Percentiles rank a stretch among this genome's conserved stretches.
Evolutionary conservation across 2,329 filamentous ascomycete genomes (phyloP).

Genomic region (Chaetomium olivaceum): DNA sequence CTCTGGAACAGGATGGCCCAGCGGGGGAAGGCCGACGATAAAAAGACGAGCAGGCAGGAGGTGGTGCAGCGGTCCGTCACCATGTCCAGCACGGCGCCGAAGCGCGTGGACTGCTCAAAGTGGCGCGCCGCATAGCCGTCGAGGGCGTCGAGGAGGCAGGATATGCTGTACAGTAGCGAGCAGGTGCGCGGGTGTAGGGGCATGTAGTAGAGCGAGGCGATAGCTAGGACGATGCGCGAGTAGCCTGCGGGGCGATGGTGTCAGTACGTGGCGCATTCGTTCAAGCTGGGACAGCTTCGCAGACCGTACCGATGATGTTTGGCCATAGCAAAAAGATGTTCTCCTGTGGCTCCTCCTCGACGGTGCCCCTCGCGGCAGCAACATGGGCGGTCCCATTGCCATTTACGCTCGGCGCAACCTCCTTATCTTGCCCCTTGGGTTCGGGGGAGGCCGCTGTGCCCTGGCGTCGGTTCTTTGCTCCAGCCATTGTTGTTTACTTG

Average conservation of each 20-base stretch:
- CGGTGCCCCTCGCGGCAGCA: constrained; percentile 38
- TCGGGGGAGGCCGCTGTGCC: constrained; percentile 21
- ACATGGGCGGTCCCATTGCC: constrained; percentile 45
- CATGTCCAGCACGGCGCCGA: constrained; percentile 97
- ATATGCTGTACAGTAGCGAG: constrained; percentile 86
- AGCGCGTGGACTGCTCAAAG: constrained; percentile 90
- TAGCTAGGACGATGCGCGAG: constrained; percentile 73
- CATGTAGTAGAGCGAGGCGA: constrained; percentile 98
- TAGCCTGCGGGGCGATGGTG: constrained; percentile 58
- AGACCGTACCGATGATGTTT: constrained; percentile 71
- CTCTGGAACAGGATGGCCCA: constrained; percentile 95
- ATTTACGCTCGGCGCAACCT: constrained; percentile 26
- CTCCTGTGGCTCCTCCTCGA: constrained; percentile 51
- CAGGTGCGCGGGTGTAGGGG: constrained; percentile 96
- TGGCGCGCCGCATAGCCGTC: constrained; percentile 89
- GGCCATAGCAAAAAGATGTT: constrained; percentile 83
- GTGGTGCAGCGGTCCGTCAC: constrained; percentile 98
- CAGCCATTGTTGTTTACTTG: constrained; percentile 31
- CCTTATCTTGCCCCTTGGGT: constrained; percentile 21
- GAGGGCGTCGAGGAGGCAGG: constrained; percentile 90
- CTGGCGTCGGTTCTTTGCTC: constrained; percentile 35
- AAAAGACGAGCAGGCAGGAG: constrained; percentile 88
- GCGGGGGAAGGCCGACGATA: constrained; percentile 90
- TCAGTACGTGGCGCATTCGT: neutral
- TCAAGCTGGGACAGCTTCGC: neutral